Evolutionary conservation across 352 stramenopile species (phyloP).

Genomic region (Phytophthora pinifolia): DNA sequence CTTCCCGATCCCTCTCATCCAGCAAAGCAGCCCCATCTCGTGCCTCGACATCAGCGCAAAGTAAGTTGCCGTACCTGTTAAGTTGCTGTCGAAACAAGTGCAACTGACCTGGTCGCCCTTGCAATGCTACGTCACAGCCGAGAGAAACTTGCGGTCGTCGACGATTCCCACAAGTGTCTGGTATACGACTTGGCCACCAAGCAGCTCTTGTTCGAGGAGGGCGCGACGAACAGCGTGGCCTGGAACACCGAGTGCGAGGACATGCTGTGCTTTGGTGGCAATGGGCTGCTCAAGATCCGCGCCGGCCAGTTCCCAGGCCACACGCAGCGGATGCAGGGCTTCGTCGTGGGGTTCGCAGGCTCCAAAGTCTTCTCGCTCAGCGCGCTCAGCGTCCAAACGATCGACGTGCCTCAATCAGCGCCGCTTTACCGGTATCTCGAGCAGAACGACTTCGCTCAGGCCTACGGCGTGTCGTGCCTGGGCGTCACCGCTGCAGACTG

Average conservation of each 20-base stretch:
- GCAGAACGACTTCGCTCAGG: constrained; percentile 83
- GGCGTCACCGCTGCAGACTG: constrained; percentile 94
- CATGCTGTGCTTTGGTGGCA: constrained; percentile 93
- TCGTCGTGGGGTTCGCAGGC: constrained; percentile 92
- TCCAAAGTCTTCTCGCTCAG: constrained; percentile 93
- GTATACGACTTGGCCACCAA: constrained; percentile 92
- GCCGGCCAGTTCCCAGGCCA: constrained; percentile 89
- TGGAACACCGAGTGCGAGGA: constrained; percentile 95
- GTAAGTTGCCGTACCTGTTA: constrained; percentile 29
- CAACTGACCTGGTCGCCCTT: constrained; percentile 2
- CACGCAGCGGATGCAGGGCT: constrained; percentile 89
- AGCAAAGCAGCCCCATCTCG: constrained; percentile 83
- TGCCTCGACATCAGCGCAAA: constrained; percentile 90
- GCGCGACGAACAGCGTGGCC: constrained; percentile 86
- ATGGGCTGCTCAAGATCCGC: constrained; percentile 90
- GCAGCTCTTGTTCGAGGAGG: constrained; percentile 88
- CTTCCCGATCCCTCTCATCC: constrained; percentile 93
- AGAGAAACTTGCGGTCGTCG: constrained; percentile 91
- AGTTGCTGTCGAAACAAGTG: too few relatives aligned
- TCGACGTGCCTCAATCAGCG: constrained; percentile 91
- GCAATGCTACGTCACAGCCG: constrained; percentile 36
- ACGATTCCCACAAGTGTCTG: constrained; percentile 87
- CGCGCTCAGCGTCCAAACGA: constrained; percentile 81
- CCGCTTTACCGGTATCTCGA: constrained; percentile 91
- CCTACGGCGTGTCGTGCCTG: constrained; percentile 91